Conservation (phyloP, 768 basidiomycete species). For the Trametes meyenii region DNA sequence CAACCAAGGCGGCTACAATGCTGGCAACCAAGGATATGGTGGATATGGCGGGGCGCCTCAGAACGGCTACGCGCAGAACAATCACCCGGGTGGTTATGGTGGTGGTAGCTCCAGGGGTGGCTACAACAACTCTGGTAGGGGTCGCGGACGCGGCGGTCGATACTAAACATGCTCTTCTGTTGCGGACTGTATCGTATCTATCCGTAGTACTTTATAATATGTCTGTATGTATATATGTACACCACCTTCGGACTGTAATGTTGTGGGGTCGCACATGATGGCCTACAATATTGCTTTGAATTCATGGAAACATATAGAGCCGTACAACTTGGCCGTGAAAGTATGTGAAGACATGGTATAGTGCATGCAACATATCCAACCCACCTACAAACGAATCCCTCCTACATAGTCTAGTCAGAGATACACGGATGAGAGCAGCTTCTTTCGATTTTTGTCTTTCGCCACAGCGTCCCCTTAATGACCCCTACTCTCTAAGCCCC, state of each 20-base stretch:
- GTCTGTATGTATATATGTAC: constrained; percentile 11
- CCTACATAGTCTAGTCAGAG: neutral
- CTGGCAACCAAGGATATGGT: constrained; percentile 25
- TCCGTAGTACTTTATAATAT: constrained; percentile 19
- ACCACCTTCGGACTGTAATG: no score
- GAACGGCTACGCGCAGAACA: constrained; percentile 15
- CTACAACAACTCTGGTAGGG: constrained; percentile 46
- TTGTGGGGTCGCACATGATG: neutral
- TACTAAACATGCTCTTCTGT: constrained; percentile 30
- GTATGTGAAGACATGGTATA: no score
- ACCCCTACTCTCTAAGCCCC: neutral
- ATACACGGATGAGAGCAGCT: neutral
- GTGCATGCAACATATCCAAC: no score
- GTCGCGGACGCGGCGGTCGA: constrained; percentile 55
- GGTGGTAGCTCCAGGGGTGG: constrained; percentile 26
- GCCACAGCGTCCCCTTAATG: no score
- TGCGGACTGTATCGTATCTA: constrained; percentile 17
- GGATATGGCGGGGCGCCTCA: constrained; percentile 27
- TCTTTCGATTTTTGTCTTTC: neutral
- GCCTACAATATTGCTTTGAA: neutral
- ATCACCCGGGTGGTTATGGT: constrained; percentile 23
- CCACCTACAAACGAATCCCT: no score
- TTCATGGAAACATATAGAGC: no score
- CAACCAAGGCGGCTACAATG: constrained; percentile 39
- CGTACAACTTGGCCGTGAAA: no score